These are phyloP conservation scores for Hirschioporus abietinus DNA, from an alignment of 768 basidiomycete genomes.

Conservation along the genomic window DNA sequence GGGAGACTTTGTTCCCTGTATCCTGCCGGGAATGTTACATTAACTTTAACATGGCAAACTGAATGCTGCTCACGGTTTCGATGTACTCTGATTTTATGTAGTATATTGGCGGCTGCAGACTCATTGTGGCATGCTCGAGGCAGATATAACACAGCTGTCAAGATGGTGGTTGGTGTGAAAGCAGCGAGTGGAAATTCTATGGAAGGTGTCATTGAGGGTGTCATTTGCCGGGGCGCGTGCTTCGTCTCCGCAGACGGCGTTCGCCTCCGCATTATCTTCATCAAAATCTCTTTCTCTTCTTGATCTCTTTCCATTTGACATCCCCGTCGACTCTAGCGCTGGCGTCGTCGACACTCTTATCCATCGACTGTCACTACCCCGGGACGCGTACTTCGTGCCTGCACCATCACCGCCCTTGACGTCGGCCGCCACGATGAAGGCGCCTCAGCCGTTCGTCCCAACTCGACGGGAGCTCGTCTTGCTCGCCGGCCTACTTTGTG, in stretches of 20 bases:
- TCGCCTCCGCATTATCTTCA: neutral
- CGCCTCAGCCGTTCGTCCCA: conserved; percentile 23
- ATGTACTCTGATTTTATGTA: conserved; percentile 84
- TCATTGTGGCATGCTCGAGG: conserved; percentile 4
- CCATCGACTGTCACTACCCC: neutral
- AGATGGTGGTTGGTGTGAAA: neutral
- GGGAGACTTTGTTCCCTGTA: conserved; percentile 93
- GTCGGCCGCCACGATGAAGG: neutral
- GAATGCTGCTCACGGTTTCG: conserved; percentile 60
- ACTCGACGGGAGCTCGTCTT: conserved; percentile 53
- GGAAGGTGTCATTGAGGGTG: too few species aligned
- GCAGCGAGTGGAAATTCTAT: neutral
- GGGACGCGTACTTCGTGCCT: neutral
- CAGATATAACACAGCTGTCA: neutral
- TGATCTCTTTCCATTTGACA: too few species aligned
- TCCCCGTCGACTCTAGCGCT: too few species aligned
- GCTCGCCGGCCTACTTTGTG: conserved; percentile 41
- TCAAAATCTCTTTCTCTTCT: too few species aligned
- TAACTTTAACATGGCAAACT: neutral
- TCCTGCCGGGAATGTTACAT: conserved; percentile 44
- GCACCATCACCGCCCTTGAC: neutral
- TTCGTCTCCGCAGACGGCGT: neutral
- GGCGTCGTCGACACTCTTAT: neutral
- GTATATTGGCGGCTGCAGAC: conserved; percentile 70
- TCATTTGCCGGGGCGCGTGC: neutral